Evolutionary conservation across 495 filamentous ascomycete genomes (phyloP), one percentile per base, ranked within the genome.

Genomic region (Venustampulla echinocandica): DNA sequence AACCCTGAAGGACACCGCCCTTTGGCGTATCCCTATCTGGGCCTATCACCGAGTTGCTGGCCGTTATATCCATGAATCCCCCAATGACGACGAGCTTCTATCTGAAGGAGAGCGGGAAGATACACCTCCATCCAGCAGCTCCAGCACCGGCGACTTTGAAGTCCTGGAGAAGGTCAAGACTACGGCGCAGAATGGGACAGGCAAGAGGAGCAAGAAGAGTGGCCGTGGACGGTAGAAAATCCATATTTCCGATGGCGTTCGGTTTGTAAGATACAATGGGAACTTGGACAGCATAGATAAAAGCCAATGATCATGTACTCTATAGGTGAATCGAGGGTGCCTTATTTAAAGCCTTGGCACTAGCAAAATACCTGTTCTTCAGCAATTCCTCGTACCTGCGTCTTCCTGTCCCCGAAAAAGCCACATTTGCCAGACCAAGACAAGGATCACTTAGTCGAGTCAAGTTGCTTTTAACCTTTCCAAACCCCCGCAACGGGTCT

Each of bases 11-110:
- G 77, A 90, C 52, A 93, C 87, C 0, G 74, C 83, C 40, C 59
- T 90, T 23, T 75, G 76, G 58, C 75, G 76, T 27, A 62, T 90
- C 4, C 87, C 87, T 0, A 42, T 75, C 35, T 88, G 80, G 77
- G 61, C 69, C 36, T 87, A 76, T 58, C 59, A 57, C n/a, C 68
- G 67, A 30, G 77, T 75, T 9, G 42, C 81, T 48, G 75, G 81
- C 33, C 70, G 73, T 5, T 50, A 81, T 34, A 40, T 82, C 25
- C 46, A 60, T 21, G 66, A 61, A 46, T 46, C 59, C 11, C 6
- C 58, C 63, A 23, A 30, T 53, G 17, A 58, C 55, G 10, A 64
- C 60, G 22, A 65, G n/a, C 7, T 7, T n/a, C n/a, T 30, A 64
- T 42, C 51, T 44, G 60, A 68, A 10, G 59, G 60, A 17, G 50